phyloP scores from a whole-genome alignment of 2,329 filamentous ascomycete genomes.

The Phyllosticta citrichinensis region DNA sequence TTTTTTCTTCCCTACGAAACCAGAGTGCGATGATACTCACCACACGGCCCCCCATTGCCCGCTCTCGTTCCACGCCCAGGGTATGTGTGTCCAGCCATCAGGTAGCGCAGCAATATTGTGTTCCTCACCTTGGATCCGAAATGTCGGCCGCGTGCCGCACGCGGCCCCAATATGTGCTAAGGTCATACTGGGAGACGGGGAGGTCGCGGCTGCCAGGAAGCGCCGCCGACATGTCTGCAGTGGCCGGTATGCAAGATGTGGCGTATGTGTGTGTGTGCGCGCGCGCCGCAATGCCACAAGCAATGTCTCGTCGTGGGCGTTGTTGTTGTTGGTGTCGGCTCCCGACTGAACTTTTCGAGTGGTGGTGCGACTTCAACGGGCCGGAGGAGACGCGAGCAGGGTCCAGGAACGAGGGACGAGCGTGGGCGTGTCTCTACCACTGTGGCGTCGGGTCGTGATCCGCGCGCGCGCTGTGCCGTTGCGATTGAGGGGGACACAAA shows the following conservation, averaged over 20 bases:
- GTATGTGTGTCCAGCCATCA: neutral
- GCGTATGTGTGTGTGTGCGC: neutral
- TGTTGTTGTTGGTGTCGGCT: neutral
- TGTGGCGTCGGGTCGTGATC: too few relatives aligned
- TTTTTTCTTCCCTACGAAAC: neutral
- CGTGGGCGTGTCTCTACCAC: too few relatives aligned
- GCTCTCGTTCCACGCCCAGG: too few relatives aligned
- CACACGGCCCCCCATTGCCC: conserved; percentile 18
- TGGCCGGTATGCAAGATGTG: neutral
- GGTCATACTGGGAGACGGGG: conserved; percentile 83
- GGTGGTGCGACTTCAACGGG: neutral
- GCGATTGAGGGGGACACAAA: too few relatives aligned
- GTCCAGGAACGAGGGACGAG: too few relatives aligned
- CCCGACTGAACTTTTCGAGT: neutral
- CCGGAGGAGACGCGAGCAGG: too few relatives aligned
- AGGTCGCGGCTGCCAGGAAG: conserved; percentile 64
- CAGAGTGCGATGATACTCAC: conserved; percentile 26
- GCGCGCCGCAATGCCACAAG: too few relatives aligned
- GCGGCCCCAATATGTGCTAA: conserved; percentile 88
- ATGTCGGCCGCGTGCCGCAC: conserved; percentile 83
- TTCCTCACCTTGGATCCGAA: conserved; percentile 83
- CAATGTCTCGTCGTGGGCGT: neutral
- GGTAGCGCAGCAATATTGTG: conserved; percentile 14
- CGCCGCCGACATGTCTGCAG: conserved; percentile 46
- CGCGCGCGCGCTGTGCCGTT: too few relatives aligned